Evolutionary conservation across 2,329 filamentous ascomycete genomes (phyloP).

Genomic region (Pseudocercospora fijiensis): DNA sequence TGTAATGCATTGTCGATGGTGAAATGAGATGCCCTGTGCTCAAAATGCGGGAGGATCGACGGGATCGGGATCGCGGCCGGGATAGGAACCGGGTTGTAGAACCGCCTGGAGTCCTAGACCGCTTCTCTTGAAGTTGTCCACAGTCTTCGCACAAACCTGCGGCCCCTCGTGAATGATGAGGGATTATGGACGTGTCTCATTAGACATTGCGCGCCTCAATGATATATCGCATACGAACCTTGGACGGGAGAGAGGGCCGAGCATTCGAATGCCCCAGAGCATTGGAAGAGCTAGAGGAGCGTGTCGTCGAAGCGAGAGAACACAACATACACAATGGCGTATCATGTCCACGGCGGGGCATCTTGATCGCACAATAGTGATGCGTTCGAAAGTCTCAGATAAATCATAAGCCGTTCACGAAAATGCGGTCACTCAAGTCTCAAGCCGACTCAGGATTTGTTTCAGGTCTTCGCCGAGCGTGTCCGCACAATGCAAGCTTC

Average conservation of each 20-base stretch:
- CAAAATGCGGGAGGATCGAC: neutral
- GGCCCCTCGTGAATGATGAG: neutral
- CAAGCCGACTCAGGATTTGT: neutral
- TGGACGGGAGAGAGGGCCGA: neutral
- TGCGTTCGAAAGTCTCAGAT: neutral
- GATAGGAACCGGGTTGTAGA: neutral
- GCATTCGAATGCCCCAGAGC: neutral
- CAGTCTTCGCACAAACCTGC: neutral
- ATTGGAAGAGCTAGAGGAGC: neutral
- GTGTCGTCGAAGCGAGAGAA: neutral
- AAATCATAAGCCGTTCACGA: neutral
- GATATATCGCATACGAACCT: neutral
- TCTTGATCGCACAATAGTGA: neutral
- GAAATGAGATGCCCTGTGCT: neutral
- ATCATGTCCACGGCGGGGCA: neutral
- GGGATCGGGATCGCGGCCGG: neutral
- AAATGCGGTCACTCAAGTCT: neutral
- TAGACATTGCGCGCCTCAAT: neutral
- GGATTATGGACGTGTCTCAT: neutral
- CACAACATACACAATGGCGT: neutral
- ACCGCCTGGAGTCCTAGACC: too few species aligned
- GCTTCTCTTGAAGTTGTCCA: neutral
- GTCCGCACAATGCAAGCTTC: neutral
- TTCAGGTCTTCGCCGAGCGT: neutral
- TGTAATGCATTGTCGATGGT: neutral